Conservation (phyloP, 805 yeast species). For the Blastobotrys muscicola region DNA sequence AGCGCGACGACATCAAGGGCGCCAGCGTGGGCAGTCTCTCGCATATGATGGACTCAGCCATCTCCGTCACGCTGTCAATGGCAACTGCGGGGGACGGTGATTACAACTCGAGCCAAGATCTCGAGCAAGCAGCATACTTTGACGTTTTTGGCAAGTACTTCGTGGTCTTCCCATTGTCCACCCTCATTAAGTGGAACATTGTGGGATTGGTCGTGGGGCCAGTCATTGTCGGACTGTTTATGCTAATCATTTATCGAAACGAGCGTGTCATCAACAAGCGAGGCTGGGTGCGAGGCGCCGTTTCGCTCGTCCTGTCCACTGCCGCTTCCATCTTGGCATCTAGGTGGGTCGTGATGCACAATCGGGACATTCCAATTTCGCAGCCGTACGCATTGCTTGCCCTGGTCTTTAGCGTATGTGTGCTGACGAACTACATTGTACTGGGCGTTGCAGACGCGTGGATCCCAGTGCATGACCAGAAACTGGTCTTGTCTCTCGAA, state of each 20-base stretch:
- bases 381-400: conserved; percentile 42
- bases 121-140: conserved; percentile 46
- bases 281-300: conserved; percentile 48
- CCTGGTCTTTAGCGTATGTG: conserved; percentile 36
- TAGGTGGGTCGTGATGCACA: conserved; percentile 33
- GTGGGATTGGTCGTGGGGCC: conserved; percentile 48
- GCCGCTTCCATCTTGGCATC: conserved; percentile 30
- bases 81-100: conserved; percentile 32
- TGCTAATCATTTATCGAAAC: conserved; percentile 25
- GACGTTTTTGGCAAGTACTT: conserved; percentile 55
- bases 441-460: conserved; percentile 37
- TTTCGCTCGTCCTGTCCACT: conserved; percentile 41
- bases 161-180: conserved; percentile 41
- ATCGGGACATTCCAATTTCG: conserved; percentile 45
- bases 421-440: conserved; percentile 47
- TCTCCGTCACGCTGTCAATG: conserved; percentile 47
- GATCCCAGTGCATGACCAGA: conserved; percentile 48
- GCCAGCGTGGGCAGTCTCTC: conserved; percentile 62
- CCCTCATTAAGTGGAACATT: conserved; percentile 44
- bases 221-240: conserved; percentile 37
- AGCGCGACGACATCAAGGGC: conserved; percentile 55
- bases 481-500: conserved; percentile 48
- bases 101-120: conserved; percentile 11
- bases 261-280: conserved; percentile 37
- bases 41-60: conserved; percentile 71